Evolutionary conservation across 2,329 filamentous ascomycete species (phyloP), one percentile per base, ranked within the genome.

Genomic region (Fusarium cicatricum): DNA sequence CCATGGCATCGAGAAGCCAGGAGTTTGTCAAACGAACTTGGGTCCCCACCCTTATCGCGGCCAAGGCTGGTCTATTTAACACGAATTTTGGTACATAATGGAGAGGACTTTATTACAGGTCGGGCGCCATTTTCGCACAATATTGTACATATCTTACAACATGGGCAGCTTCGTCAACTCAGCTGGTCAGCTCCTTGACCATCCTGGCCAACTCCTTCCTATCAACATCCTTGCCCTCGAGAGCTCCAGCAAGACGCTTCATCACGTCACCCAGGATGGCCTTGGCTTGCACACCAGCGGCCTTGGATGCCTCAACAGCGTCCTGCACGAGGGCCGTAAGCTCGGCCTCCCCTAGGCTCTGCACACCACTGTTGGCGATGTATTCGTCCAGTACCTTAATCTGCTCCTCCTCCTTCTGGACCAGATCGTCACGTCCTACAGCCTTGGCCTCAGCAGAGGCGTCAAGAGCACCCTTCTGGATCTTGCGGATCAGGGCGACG

Each of bases 401-500:
- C 75, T 93, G 89, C 11, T 76, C 77, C 58, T 85, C 78, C 77
- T 94, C 90, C 76, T 90, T 90, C 52, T 86, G 83, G 0, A 84
- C 88, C 31, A 94, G 75, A 71, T 94, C 91, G 19, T 82, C 76
- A 33, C 91, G 80, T 4, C 85, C 85, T 1, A 86, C 89, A 2
- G 74, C 75, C 52, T 80, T 77, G 72, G 90, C 91, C 70, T 92
- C 88, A 31, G 78, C 78, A 14, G 80, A 80, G 1, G 90, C 85
- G 15, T 87, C 83, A 43, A 82, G 76, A 4, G 82, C 80, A 2
- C 82, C 78, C 37, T 82, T 81, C 17, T 84, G 82, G 45, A 86
- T 83, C 74, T 87, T 89, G 60, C 85, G 82, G 51, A 95, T 81
- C 42, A 93, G 78, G 8, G 80, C 77, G 23, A 92, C 83, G 50